Base-by-base conservation (phyloP, 2,329 filamentous ascomycete species). In the Botryotinia narcissicola region DNA sequence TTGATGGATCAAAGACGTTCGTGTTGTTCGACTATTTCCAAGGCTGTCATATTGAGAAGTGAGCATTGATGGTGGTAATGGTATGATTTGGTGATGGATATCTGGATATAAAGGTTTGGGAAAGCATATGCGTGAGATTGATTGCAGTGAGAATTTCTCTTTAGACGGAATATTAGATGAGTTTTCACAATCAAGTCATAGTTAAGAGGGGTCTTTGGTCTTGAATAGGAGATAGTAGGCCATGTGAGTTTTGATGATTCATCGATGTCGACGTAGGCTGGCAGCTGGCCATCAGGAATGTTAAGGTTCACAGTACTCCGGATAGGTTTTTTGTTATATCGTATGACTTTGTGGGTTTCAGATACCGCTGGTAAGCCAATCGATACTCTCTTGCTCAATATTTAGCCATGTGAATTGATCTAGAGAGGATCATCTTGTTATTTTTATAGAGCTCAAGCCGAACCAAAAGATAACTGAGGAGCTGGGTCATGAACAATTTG, bases 101-200 rank as follows among this genome's bases (percentile, higher is more conserved):
- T n/a, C 12, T 16, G 0, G 48, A 5, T 3, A 16, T 3, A n/a
- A 14, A n/a, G 10, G 3, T 1, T n/a, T 14, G 3, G 1, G 25
- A 51, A 5, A 16, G 9, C 48, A n/a, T 40, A 16, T 16, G n/a
- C 7, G 0, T 14, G 48, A 3, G 25, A 51, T n/a, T n/a, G 3
- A 51, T 16, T 25, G n/a, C 25, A 51, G 12, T n/a, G 46, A 10
- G 6, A 25, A 25, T n/a, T n/a, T n/a, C n/a, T n/a, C n/a, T n/a
- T n/a, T n/a, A n/a, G n/a, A n/a, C n/a, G n/a, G n/a, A n/a, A n/a
- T n/a, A n/a, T n/a, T n/a, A n/a, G n/a, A n/a, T n/a, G n/a, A n/a
- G n/a, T n/a, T n/a, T 42, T 42, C 12, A 42, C 3, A 42, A 42
- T 14, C 4, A 16, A 42, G 12, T 14, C 4, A 42, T 42, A 42